Evolutionary conservation across 768 basidiomycete genomes (phyloP).

Genomic region (Polyporus arcularius): DNA sequence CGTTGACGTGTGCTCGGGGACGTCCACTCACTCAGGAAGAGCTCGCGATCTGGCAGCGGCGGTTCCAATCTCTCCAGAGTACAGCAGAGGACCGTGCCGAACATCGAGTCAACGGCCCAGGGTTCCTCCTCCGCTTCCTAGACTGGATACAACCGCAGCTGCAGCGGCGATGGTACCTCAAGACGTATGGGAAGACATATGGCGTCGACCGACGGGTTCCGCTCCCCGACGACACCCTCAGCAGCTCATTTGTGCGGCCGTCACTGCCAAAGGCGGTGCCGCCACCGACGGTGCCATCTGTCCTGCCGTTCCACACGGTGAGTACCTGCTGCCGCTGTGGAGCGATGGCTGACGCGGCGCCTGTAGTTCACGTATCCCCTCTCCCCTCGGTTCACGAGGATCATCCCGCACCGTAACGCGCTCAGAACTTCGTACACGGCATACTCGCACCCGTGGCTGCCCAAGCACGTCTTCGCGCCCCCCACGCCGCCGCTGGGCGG

Average conservation of each 20-base stretch:
- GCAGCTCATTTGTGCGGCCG: slow-evolving; percentile 22
- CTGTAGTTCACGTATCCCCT: slow-evolving; percentile 49
- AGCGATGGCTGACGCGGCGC: not conserved
- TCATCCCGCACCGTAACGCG: slow-evolving; percentile 50
- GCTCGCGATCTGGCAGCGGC: slow-evolving; percentile 33
- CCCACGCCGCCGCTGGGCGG: slow-evolving; percentile 41
- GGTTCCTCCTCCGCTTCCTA: slow-evolving; percentile 46
- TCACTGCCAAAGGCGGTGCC: slow-evolving; percentile 26
- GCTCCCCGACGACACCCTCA: slow-evolving; percentile 10
- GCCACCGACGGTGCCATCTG: slow-evolving; percentile 38
- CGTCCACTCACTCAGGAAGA: slow-evolving; percentile 29
- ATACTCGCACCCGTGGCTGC: slow-evolving; percentile 43
- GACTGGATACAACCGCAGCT: slow-evolving; percentile 44
- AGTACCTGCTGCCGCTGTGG: slow-evolving; percentile 13
- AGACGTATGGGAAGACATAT: slow-evolving; percentile 35
- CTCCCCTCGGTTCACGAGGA: slow-evolving; percentile 40
- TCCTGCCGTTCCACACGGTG: slow-evolving; percentile 53
- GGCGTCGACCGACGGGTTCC: slow-evolving; percentile 17
- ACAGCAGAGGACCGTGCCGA: slow-evolving; percentile 22
- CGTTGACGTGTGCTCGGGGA: slow-evolving; percentile 32
- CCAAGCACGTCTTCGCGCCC: slow-evolving; percentile 40
- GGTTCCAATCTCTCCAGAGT: slow-evolving; percentile 34
- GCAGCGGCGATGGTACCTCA: slow-evolving; percentile 46
- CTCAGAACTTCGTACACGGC: slow-evolving; percentile 46
- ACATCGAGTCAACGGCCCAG: slow-evolving; percentile 38